Base-by-base conservation (phyloP, 2,329 filamentous ascomycete genomes). In the Fusarium nelsonii region DNA sequence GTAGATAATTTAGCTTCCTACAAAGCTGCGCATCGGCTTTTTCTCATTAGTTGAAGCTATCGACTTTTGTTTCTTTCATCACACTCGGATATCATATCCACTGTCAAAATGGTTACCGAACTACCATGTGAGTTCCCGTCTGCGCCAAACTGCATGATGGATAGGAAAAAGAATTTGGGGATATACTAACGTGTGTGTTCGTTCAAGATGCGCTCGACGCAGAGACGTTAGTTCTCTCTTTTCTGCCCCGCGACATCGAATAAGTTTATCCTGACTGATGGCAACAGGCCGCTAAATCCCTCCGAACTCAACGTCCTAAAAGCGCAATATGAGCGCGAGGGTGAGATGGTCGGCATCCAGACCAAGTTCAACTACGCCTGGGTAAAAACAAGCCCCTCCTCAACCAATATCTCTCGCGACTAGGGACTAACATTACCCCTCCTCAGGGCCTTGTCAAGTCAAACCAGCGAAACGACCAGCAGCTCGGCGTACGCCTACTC, bases 341-440 rank as follows among this genome's bases (percentile, higher is more conserved):
- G 95, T 73, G 93, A 97, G 76, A 97, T 97, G 84, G 95, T 97
- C 65, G 94, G 95, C 63, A 88, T 99, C 40, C 96, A 99, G 81
- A 99, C 96, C 66, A 98, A 98, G 80, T 99, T 99, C 88, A 99
- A 99, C 89, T 98, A 95, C 81, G 95, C 96, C 78, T 99, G 96
- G 96, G 94, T 97, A 88, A 36, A 14, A 48, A 44, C 39, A 12
- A 28, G 8, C 16, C 26, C 12, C 6, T 20, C 23, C 9, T 16
- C 14, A 2, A 23, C 12, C 14, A 26, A 1, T 12, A 5, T 45
- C 20, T 4, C n/a, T 46, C 20, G 20, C 9, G 16, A 15, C 10
- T 18, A 12, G 20, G 15, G 6, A 40, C 32, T 43, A 30, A 30
- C 51, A 66, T 45, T 69, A 53, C 44, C 34, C 36, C 20, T n/a